Conservation (phyloP, 352 stramenopile genomes). For the Phytopythium boreale region DNA sequence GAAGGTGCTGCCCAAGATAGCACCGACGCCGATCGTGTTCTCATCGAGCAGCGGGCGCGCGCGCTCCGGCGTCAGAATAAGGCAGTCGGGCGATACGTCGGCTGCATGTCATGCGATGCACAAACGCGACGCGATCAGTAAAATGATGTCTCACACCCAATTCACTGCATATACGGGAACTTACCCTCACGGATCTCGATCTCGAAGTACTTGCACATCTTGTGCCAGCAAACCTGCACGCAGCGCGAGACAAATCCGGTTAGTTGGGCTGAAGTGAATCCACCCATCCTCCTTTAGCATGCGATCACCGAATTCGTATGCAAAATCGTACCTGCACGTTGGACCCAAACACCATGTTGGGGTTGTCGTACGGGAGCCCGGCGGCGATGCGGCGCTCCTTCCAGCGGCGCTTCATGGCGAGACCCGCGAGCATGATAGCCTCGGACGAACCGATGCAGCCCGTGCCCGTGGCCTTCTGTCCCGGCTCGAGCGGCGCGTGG, state of each 20-base stretch:
- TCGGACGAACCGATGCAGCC: slow-evolving; percentile 92
- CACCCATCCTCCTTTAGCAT: background rate
- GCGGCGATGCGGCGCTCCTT: slow-evolving; percentile 78
- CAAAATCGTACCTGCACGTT: slow-evolving; percentile 59
- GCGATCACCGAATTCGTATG: background rate
- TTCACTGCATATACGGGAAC: too few relatives aligned
- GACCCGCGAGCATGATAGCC: slow-evolving; percentile 87
- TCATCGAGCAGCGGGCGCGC: slow-evolving; percentile 82
- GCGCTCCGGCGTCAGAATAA: slow-evolving; percentile 84
- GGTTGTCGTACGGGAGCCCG: slow-evolving; percentile 78
- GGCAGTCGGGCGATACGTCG: slow-evolving; percentile 79
- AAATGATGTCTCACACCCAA: background rate
- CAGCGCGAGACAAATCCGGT: background rate
- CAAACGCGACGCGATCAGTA: background rate
- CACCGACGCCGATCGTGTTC: slow-evolving; percentile 91
- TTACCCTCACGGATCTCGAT: slow-evolving; percentile 81
- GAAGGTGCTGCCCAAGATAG: slow-evolving; percentile 92
- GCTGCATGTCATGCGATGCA: slow-evolving; percentile 18
- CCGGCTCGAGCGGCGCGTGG: slow-evolving; percentile 60
- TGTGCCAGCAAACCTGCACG: slow-evolving; percentile 89
- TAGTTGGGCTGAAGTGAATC: background rate
- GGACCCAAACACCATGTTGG: slow-evolving; percentile 92
- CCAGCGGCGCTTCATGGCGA: slow-evolving; percentile 92
- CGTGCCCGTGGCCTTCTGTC: slow-evolving; percentile 72
- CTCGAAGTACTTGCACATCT: slow-evolving; percentile 95